Base-by-base conservation (phyloP, 352 stramenopile genomes). In the Pythium aquatile region DNA sequence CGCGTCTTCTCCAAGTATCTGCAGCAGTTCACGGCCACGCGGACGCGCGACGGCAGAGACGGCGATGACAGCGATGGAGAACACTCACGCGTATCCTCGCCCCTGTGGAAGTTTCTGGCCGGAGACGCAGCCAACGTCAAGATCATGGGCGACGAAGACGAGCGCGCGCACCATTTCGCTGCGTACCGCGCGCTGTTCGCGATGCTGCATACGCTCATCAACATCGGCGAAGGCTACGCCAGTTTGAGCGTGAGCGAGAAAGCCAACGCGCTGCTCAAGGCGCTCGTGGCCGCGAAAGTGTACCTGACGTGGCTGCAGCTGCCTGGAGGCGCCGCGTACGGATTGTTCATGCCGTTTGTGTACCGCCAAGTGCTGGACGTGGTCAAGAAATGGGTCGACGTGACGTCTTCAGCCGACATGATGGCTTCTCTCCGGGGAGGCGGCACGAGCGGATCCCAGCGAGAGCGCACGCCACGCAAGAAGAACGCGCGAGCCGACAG, bases 261-360 rank as follows among this genome's bases (percentile, higher is more conserved):
- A 64, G 63, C 69, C 8, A 35, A 69, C 9, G 78, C 72, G 35
- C 67, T 92, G 32, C 53, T 77, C 14, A 89, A 84, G 60, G 85
- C 83, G 29, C 61, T 94, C 5, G 66, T 91, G 32, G 87, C 84
- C 7, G 72, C 82, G 11, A 93, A 91, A 56, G 63, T 89, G 4
- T 96, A 96, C 47, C 59, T 96, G 7, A 70, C 68, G 37, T 96
- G 87, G 87, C 65, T 96, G 16, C 85, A 93, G 63, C 55, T 94
- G 32, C 87, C 85, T 7, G 85, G 86, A n/a, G 85, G 84, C 0
- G 83, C 85, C 0, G 86, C 87, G 2, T 93, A 94, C 53, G 83
- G 87, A 0, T 55, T 96, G 2, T 96, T 94, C 67, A 93, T 94
- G 80, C 73, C 87, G 13, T 94, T 87, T 48, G 79, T 94, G 44